Evolutionary conservation across 1,284 basidiomycete species (phyloP), one percentile per base, ranked within the genome.

Genomic region (Sanghuangporus baumii): DNA sequence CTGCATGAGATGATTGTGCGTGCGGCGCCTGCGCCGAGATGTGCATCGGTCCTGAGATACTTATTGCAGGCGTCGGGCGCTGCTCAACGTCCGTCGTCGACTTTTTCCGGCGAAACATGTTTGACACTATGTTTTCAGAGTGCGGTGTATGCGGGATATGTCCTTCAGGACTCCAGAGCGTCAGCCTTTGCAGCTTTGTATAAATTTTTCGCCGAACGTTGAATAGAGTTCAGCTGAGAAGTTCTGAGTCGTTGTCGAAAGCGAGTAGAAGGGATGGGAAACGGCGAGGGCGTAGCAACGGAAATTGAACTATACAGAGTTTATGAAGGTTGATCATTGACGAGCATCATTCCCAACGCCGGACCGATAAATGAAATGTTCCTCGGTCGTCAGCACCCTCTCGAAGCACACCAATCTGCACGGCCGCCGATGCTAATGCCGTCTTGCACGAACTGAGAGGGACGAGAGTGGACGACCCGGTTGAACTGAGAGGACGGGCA

Each of bases 71-170:
- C 31, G 34, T 48, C 43, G 20, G 14, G 34, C 41, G 50, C 34
- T 26, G 59, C 31, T 51, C 26, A 14, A 51, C 51, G 18, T 61
- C 59, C 26, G 37, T 20, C 3, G 46, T 43, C 41, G 59, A 61
- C 26, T 55, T 61, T 26, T 61, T 61, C 20, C 59, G 59, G 40
- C 59, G 59, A 34, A 61, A 61, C 59, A 61, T 61, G 34, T 34
- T 54, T n/a, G 31, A 16, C 14, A 1, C 14, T 14, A 6, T 6
- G 48, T n/a, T 37, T 37, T 36, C 18, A 51, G 14, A 51, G 50
- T 51, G 14, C 50, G 14, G 11, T 11, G 26, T 26, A 51, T 26
- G 50, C 43, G 2, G 43, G 16, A 18, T n/a, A 18, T n/a, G 16
- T 6, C 9, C 16, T 41, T 7, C 20, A 16, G 11, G 8, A 5